These are phyloP conservation scores for Hyphopichia pseudoburtonii DNA, from an alignment of 1,139 yeast genomes.

Conservation along the genomic window DNA sequence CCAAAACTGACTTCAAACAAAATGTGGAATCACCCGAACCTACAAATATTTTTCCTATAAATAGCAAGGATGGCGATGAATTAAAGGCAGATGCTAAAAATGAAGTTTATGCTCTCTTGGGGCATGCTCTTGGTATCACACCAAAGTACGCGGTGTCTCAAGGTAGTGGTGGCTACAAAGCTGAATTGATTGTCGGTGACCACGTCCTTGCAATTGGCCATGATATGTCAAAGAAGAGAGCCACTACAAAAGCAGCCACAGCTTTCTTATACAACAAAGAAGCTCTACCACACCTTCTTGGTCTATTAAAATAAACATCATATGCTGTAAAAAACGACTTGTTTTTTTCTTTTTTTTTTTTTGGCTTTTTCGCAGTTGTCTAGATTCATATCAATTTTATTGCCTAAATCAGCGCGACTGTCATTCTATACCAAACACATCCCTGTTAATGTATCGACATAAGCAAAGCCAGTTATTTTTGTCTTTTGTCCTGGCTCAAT, in stretches of 20 bases:
- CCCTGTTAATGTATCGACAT: too few relatives aligned
- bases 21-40: background rate
- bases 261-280: conserved; percentile 37
- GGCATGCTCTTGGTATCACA: conserved; percentile 34
- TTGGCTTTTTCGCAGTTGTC: too few relatives aligned
- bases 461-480: too few relatives aligned
- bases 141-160: conserved; percentile 45
- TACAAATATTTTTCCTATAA: conserved; percentile 26
- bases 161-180: conserved; percentile 29
- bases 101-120: conserved; percentile 43
- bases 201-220: conserved; percentile 35
- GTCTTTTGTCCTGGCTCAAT: too few relatives aligned
- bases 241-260: conserved; percentile 50
- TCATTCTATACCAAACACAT: too few relatives aligned
- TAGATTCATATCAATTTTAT: too few relatives aligned
- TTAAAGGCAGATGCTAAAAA: conserved; percentile 40
- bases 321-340: too few relatives aligned
- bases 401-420: too few relatives aligned
- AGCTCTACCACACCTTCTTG: too few relatives aligned
- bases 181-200: conserved; percentile 38
- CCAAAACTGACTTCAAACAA: background rate
- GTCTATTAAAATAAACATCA: too few relatives aligned
- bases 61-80: conserved; percentile 23
- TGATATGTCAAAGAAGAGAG: conserved; percentile 46
- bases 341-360: too few relatives aligned